These are phyloP conservation scores for Beauveria medogensis DNA, from an alignment of 2,329 filamentous ascomycete genomes.

Conservation along the genomic window DNA sequence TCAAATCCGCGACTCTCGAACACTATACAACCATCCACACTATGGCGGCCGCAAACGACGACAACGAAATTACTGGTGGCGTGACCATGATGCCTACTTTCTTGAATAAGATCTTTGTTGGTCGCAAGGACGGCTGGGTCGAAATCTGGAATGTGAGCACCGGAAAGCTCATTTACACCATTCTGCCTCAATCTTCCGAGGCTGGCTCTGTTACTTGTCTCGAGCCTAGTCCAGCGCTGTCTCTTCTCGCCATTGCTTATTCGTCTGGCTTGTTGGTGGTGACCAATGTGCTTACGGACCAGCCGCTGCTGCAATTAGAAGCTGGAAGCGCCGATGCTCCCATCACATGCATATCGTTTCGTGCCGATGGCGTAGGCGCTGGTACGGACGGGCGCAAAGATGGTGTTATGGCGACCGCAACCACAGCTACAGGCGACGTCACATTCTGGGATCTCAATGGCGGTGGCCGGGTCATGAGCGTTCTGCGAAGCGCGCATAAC, in stretches of 20 bases:
- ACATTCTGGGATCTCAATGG: constrained; percentile 95
- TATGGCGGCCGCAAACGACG: constrained; percentile 45
- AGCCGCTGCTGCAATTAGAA: constrained; percentile 60
- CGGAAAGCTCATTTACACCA: constrained; percentile 82
- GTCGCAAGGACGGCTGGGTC: constrained; percentile 76
- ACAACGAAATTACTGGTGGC: constrained; percentile 65
- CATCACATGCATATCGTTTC: constrained; percentile 79
- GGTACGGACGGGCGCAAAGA: constrained; percentile 77
- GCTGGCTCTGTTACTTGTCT: constrained; percentile 81
- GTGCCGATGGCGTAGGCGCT: constrained; percentile 80
- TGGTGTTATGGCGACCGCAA: constrained; percentile 91
- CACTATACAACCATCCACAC: constrained; percentile 81
- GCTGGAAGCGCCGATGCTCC: constrained; percentile 56
- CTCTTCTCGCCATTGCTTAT: constrained; percentile 82
- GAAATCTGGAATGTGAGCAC: constrained; percentile 98
- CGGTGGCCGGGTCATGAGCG: constrained; percentile 76
- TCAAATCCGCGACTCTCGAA: constrained; percentile 75
- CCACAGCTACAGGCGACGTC: constrained; percentile 71
- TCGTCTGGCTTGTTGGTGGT: constrained; percentile 69
- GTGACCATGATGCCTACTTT: constrained; percentile 89
- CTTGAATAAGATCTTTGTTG: constrained; percentile 91
- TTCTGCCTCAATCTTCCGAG: constrained; percentile 64
- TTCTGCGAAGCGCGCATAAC: constrained; percentile 82
- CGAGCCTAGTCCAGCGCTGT: constrained; percentile 75
- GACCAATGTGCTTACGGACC: constrained; percentile 74